A percentile compares a stretch with the other conserved stretches of the same genome.
Conservation (phyloP, 352 stramenopile genomes). For the Phytophthora sojae region DNA sequence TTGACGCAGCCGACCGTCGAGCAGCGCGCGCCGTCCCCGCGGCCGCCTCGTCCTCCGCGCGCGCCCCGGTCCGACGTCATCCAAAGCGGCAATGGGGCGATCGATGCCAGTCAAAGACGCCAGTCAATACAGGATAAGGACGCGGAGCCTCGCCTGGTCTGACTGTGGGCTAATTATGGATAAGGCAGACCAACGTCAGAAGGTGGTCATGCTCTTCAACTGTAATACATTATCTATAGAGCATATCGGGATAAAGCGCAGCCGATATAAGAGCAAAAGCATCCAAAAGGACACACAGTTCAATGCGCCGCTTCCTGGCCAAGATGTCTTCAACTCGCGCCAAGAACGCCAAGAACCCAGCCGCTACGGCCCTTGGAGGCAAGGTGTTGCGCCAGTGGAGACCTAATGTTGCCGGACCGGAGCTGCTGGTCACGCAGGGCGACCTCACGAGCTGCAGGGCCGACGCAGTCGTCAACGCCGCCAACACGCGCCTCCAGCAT, state of each 20-base stretch:
- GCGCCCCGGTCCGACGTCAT: neutral
- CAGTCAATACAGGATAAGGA: no score
- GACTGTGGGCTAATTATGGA: no score
- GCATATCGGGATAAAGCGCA: neutral
- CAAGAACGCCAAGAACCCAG: neutral
- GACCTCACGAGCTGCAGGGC: slow-evolving; percentile 46
- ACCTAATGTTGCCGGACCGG: neutral
- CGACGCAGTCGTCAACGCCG: slow-evolving; percentile 61
- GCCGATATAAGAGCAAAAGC: neutral
- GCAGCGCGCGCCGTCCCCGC: slow-evolving; percentile 19
- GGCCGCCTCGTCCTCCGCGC: neutral
- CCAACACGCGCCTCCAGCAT: slow-evolving; percentile 43
- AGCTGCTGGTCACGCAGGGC: slow-evolving; percentile 46
- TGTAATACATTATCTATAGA: neutral
- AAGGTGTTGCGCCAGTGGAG: slow-evolving; percentile 27
- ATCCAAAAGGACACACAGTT: neutral
- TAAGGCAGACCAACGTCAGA: no score
- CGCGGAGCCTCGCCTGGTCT: no score
- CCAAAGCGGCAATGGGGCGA: neutral
- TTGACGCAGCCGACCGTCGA: slow-evolving; percentile 17
- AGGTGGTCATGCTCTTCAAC: no score
- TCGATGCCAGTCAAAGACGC: neutral
- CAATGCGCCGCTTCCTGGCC: neutral
- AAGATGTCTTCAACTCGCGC: neutral
- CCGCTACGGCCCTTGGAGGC: neutral